Base-by-base conservation (phyloP, 129 eudicot genomes). In the Deinandra increscens region DNA sequence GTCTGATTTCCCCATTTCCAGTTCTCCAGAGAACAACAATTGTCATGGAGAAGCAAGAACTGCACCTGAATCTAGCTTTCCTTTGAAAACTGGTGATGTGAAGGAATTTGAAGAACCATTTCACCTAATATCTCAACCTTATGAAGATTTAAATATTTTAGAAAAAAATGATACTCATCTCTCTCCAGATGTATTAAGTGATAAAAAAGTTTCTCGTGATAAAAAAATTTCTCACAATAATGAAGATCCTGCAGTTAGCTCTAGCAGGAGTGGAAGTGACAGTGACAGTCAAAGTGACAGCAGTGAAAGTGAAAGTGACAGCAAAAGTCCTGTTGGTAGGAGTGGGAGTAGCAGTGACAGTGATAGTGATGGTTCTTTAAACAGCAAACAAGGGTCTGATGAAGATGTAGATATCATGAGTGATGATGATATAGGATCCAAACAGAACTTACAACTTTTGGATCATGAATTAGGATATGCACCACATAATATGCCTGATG, bases 351-450 rank as follows among this genome's bases (percentile, higher is more conserved):
- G 89, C 80, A 89, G 98, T 73, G 95, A 84, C 49, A 88, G 98
- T 60, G 98, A 91, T 29, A 83, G 84, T 79, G 98, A 92, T 66
- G 87, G 90, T 64, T 93, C 96, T 76, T 72, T 91, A 7, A 89
- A 91, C 81, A 94, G 99, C 80, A 89, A 90, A 81, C 80, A 87
- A 71, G 91, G 90, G 38, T 87, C 99, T 59, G 99, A 94, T 64
- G 99, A 75, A 85, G 99, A 94, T 46, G 90, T 94, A n/a, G 96
- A 94, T 81, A 94, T 94, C 50, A 83, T 94, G 91, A 81, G 95
- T 71, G 97, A 90, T 67, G 99, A 87, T 73, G 96, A 94, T 38
- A 87, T 83, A 81, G 85, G 90, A 81, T 65, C 82, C 54, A 87
- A 76, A 43, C 82, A 79, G 18, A 77, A 65, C 39, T 11, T 65